A percentile compares a stretch with the other conserved stretches of the same genome.
phyloP scores from a whole-genome alignment of 1,284 basidiomycete genomes.

The Melampsora abietis-canadensis region DNA sequence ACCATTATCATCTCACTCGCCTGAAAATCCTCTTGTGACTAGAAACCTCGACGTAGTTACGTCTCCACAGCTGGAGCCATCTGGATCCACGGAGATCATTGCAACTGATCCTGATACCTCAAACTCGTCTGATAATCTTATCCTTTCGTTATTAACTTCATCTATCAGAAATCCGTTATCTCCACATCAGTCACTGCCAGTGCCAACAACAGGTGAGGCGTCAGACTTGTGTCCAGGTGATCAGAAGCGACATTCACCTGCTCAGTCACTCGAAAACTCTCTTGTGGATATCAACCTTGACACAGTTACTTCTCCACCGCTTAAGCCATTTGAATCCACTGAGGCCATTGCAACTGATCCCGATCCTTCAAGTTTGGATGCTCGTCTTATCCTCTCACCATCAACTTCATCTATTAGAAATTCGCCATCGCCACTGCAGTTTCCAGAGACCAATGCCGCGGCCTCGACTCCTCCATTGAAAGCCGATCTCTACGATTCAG shows the following conservation, averaged over 20 bases:
- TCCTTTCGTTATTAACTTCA: neutral
- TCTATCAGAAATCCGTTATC: neutral
- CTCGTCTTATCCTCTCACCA: no score
- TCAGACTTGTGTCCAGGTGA: no score
- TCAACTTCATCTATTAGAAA: neutral
- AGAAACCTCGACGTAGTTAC: neutral
- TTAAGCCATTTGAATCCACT: no score
- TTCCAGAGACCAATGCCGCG: neutral
- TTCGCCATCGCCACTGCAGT: neutral
- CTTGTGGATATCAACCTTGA: no score
- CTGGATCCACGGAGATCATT: neutral
- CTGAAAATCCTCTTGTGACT: neutral
- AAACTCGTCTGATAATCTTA: neutral
- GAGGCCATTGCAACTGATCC: no score
- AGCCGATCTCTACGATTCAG: neutral
- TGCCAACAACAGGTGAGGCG: no score
- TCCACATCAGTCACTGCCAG: no score
- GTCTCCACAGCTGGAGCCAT: conserved; percentile 25
- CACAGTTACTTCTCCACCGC: no score
- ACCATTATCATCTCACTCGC: neutral
- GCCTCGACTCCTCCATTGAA: neutral
- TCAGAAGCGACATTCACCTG: no score
- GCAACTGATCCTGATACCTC: conserved; percentile 22
- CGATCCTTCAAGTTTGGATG: no score
- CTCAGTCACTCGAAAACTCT: no score